A percentile compares a stretch with the other conserved stretches of the same genome.
These are phyloP conservation scores for Pseudonitzschia pungens DNA, from an alignment of 108 stramenopile genomes.

Conservation along the genomic window DNA sequence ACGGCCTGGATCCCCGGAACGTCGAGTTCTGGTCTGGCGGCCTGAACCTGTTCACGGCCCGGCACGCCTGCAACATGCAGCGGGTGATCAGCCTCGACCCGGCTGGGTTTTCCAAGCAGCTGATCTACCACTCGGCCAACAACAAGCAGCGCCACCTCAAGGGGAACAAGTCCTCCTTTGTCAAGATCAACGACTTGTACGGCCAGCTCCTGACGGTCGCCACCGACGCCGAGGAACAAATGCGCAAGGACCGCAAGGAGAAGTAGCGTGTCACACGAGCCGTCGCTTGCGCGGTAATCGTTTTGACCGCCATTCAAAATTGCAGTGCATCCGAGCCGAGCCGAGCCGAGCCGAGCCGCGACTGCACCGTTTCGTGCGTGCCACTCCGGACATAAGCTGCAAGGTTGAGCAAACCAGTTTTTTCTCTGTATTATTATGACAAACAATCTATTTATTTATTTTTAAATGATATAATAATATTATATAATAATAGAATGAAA, in stretches of 20 bases:
- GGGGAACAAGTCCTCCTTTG: constrained; percentile 32
- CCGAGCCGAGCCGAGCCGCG: no score
- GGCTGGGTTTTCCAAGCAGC: constrained; percentile 59
- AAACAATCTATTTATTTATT: no score
- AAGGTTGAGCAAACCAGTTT: no score
- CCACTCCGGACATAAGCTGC: no score
- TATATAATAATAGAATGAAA: no score
- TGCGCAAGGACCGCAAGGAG: not conserved
- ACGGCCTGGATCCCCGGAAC: constrained; percentile 60
- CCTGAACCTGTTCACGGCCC: constrained; percentile 43
- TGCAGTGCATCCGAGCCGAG: no score
- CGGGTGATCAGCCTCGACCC: constrained; percentile 76
- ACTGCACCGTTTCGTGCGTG: no score
- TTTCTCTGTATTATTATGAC: no score
- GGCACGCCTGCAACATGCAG: constrained; percentile 73
- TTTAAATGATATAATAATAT: no score
- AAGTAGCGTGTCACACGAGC: no score
- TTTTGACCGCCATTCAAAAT: no score
- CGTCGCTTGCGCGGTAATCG: no score
- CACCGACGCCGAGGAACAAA: constrained; percentile 41
- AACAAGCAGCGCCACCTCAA: constrained; percentile 79
- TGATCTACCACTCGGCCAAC: constrained; percentile 82
- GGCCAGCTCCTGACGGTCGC: constrained; percentile 70
- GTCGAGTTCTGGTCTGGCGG: constrained; percentile 83
- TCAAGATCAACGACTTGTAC: constrained; percentile 58